phyloP scores from a whole-genome alignment of 768 basidiomycete genomes.

The Agrocybe pediades region DNA sequence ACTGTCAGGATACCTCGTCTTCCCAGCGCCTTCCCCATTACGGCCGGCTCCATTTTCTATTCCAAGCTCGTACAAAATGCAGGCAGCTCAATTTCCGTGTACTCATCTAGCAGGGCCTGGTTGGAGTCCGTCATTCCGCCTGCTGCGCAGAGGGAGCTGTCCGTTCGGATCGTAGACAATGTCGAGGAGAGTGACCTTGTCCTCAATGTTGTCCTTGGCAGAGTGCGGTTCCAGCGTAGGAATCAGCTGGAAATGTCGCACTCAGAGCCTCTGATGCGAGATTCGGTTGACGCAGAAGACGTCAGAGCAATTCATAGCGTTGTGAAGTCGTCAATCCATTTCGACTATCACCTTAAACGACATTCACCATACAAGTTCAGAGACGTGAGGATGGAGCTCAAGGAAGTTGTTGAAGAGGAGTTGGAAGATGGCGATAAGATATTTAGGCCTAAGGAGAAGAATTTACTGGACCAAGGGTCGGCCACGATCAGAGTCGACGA shows the following conservation, averaged over 20 bases:
- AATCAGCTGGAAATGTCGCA: conserved; percentile 20
- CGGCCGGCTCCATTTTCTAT: background rate
- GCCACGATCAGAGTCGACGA: background rate
- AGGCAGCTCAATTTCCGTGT: background rate
- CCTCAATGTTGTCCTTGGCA: conserved; percentile 16
- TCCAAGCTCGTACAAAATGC: background rate
- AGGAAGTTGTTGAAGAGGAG: background rate
- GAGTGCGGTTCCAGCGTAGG: conserved; percentile 25
- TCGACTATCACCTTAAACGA: conserved; percentile 30
- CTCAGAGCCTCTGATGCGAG: conserved; percentile 22
- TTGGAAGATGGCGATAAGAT: background rate
- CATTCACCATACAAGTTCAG: conserved; percentile 4
- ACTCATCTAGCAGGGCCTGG: background rate
- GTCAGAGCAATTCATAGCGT: conserved; percentile 19
- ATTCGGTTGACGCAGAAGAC: conserved; percentile 14
- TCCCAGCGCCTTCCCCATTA: background rate
- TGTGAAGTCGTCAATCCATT: conserved; percentile 21
- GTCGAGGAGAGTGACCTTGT: conserved; percentile 17
- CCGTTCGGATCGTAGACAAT: conserved; percentile 18
- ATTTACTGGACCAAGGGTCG: background rate
- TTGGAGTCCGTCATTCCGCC: background rate
- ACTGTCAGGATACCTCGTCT: too few species aligned
- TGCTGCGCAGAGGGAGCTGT: conserved; percentile 1
- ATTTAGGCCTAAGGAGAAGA: background rate
- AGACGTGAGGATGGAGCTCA: background rate